phyloP scores from a whole-genome alignment of 1,284 basidiomycete species.

The Apiotrichum porosum region DNA sequence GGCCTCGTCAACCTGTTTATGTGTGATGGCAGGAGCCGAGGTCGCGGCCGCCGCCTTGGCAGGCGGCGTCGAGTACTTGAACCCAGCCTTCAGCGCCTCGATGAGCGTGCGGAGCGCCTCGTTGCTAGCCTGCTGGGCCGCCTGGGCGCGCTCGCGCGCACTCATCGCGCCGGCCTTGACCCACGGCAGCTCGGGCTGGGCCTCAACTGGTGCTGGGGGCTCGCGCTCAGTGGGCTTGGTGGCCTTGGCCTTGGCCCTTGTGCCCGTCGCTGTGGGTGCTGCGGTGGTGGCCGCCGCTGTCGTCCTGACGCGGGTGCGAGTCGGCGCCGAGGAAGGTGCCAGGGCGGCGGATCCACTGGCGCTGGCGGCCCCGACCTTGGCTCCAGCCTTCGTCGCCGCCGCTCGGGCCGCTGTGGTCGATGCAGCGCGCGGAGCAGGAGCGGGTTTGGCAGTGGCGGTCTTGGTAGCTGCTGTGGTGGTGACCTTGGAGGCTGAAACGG shows the following conservation, averaged over 20 bases:
- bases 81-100: conserved; percentile 5
- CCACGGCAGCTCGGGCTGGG: conserved; percentile 7
- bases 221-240: not conserved
- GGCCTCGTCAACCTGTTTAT: not conserved
- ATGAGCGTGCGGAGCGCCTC: not conserved
- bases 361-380: no score
- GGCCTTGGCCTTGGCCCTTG: not conserved
- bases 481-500: not conserved
- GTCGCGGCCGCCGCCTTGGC: not conserved
- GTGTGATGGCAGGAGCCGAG: no score
- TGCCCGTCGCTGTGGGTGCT: not conserved
- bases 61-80: conserved; percentile 1
- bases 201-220: not conserved
- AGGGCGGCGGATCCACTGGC: no score
- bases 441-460: not conserved
- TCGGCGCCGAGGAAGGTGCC: no score
- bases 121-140: conserved; percentile 10
- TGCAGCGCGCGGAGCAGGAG: not conserved
- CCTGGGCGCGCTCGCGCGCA: conserved; percentile 10
- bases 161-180: not conserved
- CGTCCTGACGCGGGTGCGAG: no score
- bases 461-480: not conserved
- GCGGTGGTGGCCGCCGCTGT: not conserved
- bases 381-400: not conserved
- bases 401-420: not conserved